Percentiles rank a stretch among this genome's conserved stretches.
These are phyloP conservation scores for Fraxinus paxiana DNA, from an alignment of 305 asterid genomes.

Conservation along the genomic window DNA sequence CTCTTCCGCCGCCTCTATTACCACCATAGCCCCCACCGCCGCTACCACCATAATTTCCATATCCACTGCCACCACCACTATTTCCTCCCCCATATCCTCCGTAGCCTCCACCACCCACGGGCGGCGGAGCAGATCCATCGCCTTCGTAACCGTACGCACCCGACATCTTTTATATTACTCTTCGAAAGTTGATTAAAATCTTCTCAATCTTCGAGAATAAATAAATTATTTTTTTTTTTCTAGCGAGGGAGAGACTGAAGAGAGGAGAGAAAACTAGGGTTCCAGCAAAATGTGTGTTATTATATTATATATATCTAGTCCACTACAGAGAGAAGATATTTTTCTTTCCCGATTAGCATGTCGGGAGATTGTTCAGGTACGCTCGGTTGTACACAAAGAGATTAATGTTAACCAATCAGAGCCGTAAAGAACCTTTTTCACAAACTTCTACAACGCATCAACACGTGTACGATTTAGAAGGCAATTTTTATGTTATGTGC, in stretches of 20 bases:
- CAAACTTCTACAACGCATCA: neutral
- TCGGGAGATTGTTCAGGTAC: neutral
- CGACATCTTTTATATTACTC: conserved; percentile 37
- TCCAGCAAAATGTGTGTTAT: neutral
- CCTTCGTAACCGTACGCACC: conserved; percentile 77
- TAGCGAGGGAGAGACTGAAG: neutral
- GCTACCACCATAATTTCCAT: conserved; percentile 50
- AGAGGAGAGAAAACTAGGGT: neutral
- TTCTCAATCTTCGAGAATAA: neutral
- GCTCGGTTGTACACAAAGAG: neutral
- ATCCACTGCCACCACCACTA: conserved; percentile 34
- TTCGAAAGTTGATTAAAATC: neutral
- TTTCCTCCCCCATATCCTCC: conserved; percentile 25
- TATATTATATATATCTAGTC: neutral
- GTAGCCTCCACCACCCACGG: conserved; percentile 2
- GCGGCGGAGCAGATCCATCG: conserved; percentile 23
- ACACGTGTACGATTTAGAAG: neutral
- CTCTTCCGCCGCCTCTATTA: conserved; percentile 34
- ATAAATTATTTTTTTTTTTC: neutral
- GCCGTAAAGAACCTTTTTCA: neutral
- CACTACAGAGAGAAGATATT: neutral
- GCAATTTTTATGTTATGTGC: neutral
- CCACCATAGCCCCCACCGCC: conserved; percentile 35
- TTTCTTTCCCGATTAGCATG: neutral
- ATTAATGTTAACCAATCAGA: neutral